These are phyloP conservation scores for Avena atlantica DNA, from an alignment of 176 grass and related monocot species.

Conservation along the genomic window DNA sequence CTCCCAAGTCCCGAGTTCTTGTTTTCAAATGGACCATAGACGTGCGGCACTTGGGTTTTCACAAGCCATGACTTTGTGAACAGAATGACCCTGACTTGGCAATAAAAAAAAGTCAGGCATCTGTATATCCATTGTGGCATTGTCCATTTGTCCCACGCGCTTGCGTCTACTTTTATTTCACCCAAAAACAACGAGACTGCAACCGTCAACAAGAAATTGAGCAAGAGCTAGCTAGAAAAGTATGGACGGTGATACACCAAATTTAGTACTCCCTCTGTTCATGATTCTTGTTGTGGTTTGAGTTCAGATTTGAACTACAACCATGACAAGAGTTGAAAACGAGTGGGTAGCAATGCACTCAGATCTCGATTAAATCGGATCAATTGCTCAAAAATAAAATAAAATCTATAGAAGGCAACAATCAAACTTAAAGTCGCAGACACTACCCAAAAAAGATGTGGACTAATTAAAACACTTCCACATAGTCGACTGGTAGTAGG, in stretches of 20 bases:
- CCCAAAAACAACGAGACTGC: neutral
- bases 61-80: neutral
- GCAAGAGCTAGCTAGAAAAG: neutral
- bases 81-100: neutral
- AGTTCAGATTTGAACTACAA: too few relatives aligned
- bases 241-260: neutral
- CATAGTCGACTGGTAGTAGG: too few relatives aligned
- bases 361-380: too few relatives aligned
- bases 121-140: neutral
- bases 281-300: too few relatives aligned
- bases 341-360: too few relatives aligned
- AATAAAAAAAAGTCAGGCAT: neutral
- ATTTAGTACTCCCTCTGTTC: too few relatives aligned
- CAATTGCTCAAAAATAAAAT: too few relatives aligned
- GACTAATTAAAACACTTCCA: too few relatives aligned
- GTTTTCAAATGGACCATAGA: neutral
- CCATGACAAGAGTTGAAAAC: too few relatives aligned
- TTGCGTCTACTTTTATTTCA: neutral
- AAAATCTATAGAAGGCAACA: too few relatives aligned
- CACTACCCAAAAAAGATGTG: too few relatives aligned
- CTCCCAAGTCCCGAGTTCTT: neutral
- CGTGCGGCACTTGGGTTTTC: conserved; percentile 12
- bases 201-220: neutral
- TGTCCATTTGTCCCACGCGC: conserved; percentile 3
- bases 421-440: too few relatives aligned